Base-by-base conservation (phyloP, 306 rosid species). In the Cicer chorassanicum region DNA sequence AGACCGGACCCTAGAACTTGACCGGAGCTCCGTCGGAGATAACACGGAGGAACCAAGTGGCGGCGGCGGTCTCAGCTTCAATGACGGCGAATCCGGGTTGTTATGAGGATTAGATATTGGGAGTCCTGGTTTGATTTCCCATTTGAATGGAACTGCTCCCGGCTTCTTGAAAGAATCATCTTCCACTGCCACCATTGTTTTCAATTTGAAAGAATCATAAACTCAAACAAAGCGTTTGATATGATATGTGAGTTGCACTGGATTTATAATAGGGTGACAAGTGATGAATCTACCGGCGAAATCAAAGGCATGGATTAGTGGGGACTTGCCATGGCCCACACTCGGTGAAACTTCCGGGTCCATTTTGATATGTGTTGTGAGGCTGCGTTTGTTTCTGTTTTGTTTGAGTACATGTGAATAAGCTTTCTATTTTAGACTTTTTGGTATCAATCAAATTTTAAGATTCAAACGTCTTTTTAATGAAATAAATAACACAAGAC, bases 81-180 rank as follows among this genome's bases (percentile, higher is more conserved):
- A 76, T 6, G 87, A 74, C 24, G 80, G 86, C 4, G 78, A 36
- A 18, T 67, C 78, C 12, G 61, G 62, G 0, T 68, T 72, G 4
- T 42, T 86, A 12, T 74, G 86, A 16, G 64, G 71, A 36, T 50
- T 73, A 13, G 57, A 85, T 61, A 73, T 86, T 56, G 99, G 99
- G 45, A 87, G 89, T 44, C 99, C 99, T 1, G 99, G 99, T 60
- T 89, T 90, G 16, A 92, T 75, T 84, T 94, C 99, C 99, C 99
- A 94, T 55, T 92, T 86, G 83, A 94, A 94, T 24, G 99, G 99
- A 45, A 94, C 79, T 6, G 95, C 83, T 39, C 96, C 99, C 15
- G 86, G 87, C 74, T 87, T 88, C 72, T 45, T 85, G 82, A 86
- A 94, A 0, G 81, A 89, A 29, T 90, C 95, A 24, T 67, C 92